These are phyloP conservation scores for Aspergillus intermedius DNA, from an alignment of 2,329 filamentous ascomycete species.

Conservation along the genomic window DNA sequence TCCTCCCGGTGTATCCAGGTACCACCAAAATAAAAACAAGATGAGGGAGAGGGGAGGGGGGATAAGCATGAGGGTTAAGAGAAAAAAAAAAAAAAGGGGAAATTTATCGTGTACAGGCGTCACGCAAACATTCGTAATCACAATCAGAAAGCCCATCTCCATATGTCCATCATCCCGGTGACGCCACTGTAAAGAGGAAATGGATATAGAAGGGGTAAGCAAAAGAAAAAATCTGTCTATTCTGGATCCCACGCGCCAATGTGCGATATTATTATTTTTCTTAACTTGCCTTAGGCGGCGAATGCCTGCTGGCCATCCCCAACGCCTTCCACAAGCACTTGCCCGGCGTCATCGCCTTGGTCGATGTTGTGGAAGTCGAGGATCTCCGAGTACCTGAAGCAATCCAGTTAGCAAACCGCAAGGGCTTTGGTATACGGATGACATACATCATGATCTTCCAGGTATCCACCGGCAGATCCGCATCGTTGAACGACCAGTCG, in stretches of 20 bases:
- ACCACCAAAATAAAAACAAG: neutral
- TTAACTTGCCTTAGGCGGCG: conserved; percentile 14
- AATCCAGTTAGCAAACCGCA: conserved; percentile 2
- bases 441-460: conserved; percentile 99
- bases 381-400: conserved; percentile 87
- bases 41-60: neutral
- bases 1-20: too few species aligned
- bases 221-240: neutral
- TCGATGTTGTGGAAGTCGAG: conserved; percentile 97
- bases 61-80: neutral
- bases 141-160: conserved; percentile 2
- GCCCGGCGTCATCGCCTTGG: conserved; percentile 29
- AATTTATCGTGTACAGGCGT: conserved; percentile 13
- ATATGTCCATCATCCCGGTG: conserved; percentile 12
- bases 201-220: neutral
- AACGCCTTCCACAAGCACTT: conserved; percentile 22
- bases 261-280: conserved; percentile 6
- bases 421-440: neutral
- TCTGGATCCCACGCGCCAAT: neutral
- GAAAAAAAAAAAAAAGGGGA: conserved; percentile 2
- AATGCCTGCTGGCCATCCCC: conserved; percentile 20
- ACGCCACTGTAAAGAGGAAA: conserved; percentile 4
- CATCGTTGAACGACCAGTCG: conserved; percentile 99
- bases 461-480: conserved; percentile 93
- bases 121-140: conserved; percentile 1